A percentile compares a stretch with the other conserved stretches of the same genome.
Conservation (phyloP, 345 rosid species). For the Arabidopsis thaliana region DNA sequence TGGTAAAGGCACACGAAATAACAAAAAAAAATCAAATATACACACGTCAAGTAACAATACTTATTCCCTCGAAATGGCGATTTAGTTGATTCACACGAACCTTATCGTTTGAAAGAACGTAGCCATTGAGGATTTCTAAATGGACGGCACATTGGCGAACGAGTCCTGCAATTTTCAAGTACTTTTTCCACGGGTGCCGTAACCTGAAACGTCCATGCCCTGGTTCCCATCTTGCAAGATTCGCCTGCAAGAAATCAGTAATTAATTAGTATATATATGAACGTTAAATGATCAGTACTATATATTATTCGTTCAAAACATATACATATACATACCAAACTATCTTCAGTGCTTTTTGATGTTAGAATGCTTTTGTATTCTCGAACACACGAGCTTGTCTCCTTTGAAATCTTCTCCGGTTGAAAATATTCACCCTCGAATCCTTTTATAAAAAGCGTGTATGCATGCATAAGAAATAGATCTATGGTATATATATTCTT, state of each 20-base stretch:
- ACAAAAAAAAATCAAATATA: not conserved
- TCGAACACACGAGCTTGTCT: conserved; percentile 49
- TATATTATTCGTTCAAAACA: not conserved
- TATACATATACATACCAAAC: conserved; percentile 51
- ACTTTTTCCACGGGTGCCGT: conserved; percentile 80
- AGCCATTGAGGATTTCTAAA: conserved; percentile 66
- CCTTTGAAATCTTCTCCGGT: conserved; percentile 40
- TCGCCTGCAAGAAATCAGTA: conserved; percentile 54
- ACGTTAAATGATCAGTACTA: not conserved
- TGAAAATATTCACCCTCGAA: conserved; percentile 66
- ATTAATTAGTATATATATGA: not conserved
- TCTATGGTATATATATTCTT: not conserved
- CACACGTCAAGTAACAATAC: conserved; percentile 8
- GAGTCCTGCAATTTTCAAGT: conserved; percentile 63
- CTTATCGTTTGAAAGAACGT: conserved; percentile 52
- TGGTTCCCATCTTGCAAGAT: conserved; percentile 92
- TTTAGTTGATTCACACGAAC: conserved; percentile 40
- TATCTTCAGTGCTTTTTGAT: conserved; percentile 67
- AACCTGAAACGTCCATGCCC: conserved; percentile 69
- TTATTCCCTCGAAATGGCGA: not conserved
- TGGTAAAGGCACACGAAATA: conserved; percentile 2
- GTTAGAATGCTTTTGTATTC: conserved; percentile 60
- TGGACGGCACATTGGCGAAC: conserved; percentile 79
- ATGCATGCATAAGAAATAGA: conserved; percentile 3
- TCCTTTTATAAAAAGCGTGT: conserved; percentile 44